Conservation (phyloP, 768 basidiomycete species). For the Xerocomellus chrysenteron region DNA sequence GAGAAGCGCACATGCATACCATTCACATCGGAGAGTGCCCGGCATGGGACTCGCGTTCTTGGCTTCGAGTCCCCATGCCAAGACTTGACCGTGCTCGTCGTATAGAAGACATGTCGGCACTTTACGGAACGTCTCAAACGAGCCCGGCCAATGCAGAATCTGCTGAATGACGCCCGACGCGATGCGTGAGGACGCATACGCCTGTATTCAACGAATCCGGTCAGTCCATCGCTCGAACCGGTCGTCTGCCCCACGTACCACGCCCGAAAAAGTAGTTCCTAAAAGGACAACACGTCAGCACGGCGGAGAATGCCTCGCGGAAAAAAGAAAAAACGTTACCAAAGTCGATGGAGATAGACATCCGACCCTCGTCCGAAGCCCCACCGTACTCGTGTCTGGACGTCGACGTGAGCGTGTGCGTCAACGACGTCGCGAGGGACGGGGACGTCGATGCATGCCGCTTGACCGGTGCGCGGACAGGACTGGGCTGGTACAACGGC, state of each 20-base stretch:
- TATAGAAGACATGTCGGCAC: slow-evolving; percentile 85
- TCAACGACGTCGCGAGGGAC: slow-evolving; percentile 7
- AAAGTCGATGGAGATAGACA: slow-evolving; percentile 83
- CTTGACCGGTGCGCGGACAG: slow-evolving; percentile 20
- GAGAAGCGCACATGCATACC: slow-evolving; percentile 33
- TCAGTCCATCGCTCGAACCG: neutral
- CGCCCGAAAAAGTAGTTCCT: slow-evolving; percentile 89
- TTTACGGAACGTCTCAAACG: slow-evolving; percentile 84
- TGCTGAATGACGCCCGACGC: slow-evolving; percentile 78
- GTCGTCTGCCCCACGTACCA: slow-evolving; percentile 51
- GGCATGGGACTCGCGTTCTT: slow-evolving; percentile 73
- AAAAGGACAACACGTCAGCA: neutral
- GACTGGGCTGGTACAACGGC: slow-evolving; percentile 30
- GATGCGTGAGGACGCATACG: slow-evolving; percentile 84
- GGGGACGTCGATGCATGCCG: slow-evolving; percentile 26
- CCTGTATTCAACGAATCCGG: slow-evolving; percentile 40
- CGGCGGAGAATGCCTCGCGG: neutral
- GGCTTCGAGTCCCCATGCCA: slow-evolving; percentile 87
- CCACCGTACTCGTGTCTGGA: slow-evolving; percentile 23
- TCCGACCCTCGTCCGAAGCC: slow-evolving; percentile 63
- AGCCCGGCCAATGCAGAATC: slow-evolving; percentile 84
- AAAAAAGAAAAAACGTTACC: slow-evolving; percentile 46
- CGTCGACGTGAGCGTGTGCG: neutral
- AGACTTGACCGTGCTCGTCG: slow-evolving; percentile 65
- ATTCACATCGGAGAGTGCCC: slow-evolving; percentile 60